Conservation (phyloP, 169 alveolate species). For the Plasmodium cynomolgi region DNA sequence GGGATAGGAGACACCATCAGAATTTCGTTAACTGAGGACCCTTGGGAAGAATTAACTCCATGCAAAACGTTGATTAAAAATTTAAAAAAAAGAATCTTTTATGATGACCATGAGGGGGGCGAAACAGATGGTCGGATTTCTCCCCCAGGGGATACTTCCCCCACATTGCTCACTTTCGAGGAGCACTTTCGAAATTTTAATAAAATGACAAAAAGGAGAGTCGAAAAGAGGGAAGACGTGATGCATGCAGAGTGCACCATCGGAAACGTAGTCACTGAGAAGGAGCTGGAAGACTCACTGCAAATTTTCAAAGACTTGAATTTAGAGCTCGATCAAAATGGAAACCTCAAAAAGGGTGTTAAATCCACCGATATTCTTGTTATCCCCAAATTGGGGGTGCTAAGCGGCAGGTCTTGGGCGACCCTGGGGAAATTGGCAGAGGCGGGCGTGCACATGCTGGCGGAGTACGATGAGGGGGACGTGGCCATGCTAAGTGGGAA, state of each 20-base stretch:
- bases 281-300: slow-evolving; percentile 58
- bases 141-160: background rate
- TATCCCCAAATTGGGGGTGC: slow-evolving; percentile 5
- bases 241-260: slow-evolving; percentile 59
- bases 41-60: slow-evolving; percentile 87
- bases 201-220: slow-evolving; percentile 73
- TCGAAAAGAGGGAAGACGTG: slow-evolving; percentile 74
- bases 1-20: slow-evolving; percentile 91
- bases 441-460: slow-evolving; percentile 25
- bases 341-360: slow-evolving; percentile 47
- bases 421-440: slow-evolving; percentile 32
- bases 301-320: slow-evolving; percentile 68
- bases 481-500: background rate
- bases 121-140: background rate
- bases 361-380: slow-evolving; percentile 42
- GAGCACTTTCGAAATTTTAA: slow-evolving; percentile 75
- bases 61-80: slow-evolving; percentile 73
- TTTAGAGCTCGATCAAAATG: slow-evolving; percentile 66
- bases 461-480: slow-evolving; percentile 1
- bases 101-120: background rate
- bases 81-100: slow-evolving; percentile 62
- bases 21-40: slow-evolving; percentile 90
- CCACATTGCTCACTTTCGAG: slow-evolving; percentile 4
- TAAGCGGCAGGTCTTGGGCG: slow-evolving; percentile 16
- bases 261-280: slow-evolving; percentile 60